Evolutionary conservation across 768 basidiomycete species (phyloP), one percentile per base, ranked within the genome.

Genomic region (Podaxis carcinomalis): DNA sequence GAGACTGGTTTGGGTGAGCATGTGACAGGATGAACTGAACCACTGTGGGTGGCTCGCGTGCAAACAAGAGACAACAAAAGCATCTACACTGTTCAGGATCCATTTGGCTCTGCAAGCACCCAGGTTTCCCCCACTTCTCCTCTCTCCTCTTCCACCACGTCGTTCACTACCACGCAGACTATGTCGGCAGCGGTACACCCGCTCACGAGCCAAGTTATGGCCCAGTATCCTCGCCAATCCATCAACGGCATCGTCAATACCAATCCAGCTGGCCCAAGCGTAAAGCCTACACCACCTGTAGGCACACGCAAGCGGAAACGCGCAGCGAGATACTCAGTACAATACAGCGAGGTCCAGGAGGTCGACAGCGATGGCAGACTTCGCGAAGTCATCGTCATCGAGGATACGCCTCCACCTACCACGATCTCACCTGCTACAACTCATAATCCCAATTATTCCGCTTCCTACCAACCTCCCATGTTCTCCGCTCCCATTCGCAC

Each of bases 361-460:
- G 82, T 93, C 71, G 92, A 94, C 75, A 81, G 79, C 66, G 78
- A 88, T 52, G 92, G 92, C 63, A 78, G 81, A 66, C 79, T 92
- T 40, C 78, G 92, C 56, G 92, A 94, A 73, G 89, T 94, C 71
- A 94, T 95, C 74, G 88, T 95, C 67, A 93, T 95, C 73, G 93
- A 95, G 68, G 93, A 95, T 77, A 93, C 93, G 47, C 92, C 92
- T 28, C 88, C 88, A 39, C 92, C 92, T 46, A 84, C 87, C 57
- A 91, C 92, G 54, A 83, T 87, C 70, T 90, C 89, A 55, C 88
- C 90, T 59, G 84, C 89, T 62, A 81, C 86, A 36, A 86, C 88
- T 32, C 83, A 87, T 72, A 85, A 83, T 65, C 82, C 84, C 63
- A 83, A 82, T 63, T 91, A 81, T 73, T 92, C 90, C 51, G 82